phyloP scores from a whole-genome alignment of 192 early-diverging fungal genomes.

The Mortierella alpina region DNA sequence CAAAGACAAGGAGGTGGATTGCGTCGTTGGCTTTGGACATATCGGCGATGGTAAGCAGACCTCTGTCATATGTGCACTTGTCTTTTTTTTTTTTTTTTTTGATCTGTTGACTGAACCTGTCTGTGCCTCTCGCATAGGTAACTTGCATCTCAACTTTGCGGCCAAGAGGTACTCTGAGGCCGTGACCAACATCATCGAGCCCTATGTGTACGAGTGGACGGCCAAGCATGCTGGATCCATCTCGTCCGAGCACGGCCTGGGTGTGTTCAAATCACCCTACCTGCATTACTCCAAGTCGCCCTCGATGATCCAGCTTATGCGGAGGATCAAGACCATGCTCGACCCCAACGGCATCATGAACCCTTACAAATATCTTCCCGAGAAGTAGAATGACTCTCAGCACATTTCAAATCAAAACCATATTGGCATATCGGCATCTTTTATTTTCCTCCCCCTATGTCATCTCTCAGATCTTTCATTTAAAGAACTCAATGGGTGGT shows the following conservation, averaged over 20 bases:
- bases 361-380: slow-evolving; percentile 80
- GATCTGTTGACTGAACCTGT: background rate
- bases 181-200: slow-evolving; percentile 83
- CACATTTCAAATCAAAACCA: background rate
- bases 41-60: slow-evolving; percentile 88
- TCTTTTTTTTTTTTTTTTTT: slow-evolving; percentile 8
- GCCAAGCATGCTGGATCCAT: slow-evolving; percentile 44
- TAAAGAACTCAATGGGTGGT: background rate
- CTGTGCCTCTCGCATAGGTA: slow-evolving; percentile 56
- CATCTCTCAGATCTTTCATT: background rate
- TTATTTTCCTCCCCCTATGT: too few relatives aligned
- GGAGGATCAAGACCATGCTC: slow-evolving; percentile 85
- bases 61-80: too few relatives aligned
- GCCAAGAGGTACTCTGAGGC: slow-evolving; percentile 73
- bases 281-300: slow-evolving; percentile 87
- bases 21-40: slow-evolving; percentile 96
- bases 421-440: background rate
- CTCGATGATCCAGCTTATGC: slow-evolving; percentile 88
- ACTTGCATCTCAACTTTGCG: slow-evolving; percentile 93
- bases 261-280: slow-evolving; percentile 81
- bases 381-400: slow-evolving; percentile 2
- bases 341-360: slow-evolving; percentile 99
- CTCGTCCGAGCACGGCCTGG: slow-evolving; percentile 86
- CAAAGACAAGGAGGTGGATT: slow-evolving; percentile 66
- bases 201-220: slow-evolving; percentile 91